These are phyloP conservation scores for Bryoglossum gracile DNA, from an alignment of 495 filamentous ascomycete genomes.

Conservation along the genomic window DNA sequence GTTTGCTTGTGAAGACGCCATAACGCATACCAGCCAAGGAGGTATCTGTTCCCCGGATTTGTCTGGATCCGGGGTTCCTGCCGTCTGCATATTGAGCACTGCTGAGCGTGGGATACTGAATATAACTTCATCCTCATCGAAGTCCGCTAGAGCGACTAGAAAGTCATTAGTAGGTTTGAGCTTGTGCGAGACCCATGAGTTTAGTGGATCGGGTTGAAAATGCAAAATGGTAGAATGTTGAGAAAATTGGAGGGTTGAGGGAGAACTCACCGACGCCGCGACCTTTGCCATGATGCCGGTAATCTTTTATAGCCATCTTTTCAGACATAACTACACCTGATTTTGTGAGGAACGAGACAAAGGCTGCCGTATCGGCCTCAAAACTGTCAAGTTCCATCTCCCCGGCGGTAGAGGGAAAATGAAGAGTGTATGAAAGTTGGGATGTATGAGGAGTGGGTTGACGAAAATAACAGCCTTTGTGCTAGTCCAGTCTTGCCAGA, in stretches of 20 bases:
- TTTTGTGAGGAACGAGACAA: conserved; percentile 47
- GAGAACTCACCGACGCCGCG: conserved; percentile 52
- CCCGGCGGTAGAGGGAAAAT: not conserved
- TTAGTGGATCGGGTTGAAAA: not conserved
- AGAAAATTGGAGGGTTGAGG: too few species aligned
- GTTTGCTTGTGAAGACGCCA: not conserved
- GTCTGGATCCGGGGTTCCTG: not conserved
- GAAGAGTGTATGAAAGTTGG: conserved; percentile 9
- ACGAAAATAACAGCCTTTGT: too few species aligned
- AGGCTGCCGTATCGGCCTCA: conserved; percentile 39
- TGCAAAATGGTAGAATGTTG: too few species aligned
- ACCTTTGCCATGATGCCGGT: conserved; percentile 44
- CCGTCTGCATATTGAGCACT: conserved; percentile 37
- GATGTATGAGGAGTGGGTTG: too few species aligned
- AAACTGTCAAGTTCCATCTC: conserved; percentile 36
- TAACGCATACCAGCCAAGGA: conserved; percentile 21
- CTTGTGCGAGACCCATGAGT: too few species aligned
- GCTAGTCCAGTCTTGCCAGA: too few species aligned
- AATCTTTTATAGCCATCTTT: conserved; percentile 49
- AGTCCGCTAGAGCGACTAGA: conserved; percentile 49
- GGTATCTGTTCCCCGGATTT: conserved; percentile 9
- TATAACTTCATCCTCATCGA: conserved; percentile 55
- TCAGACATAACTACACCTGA: conserved; percentile 45
- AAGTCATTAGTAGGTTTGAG: conserved; percentile 27
- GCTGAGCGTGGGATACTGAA: conserved; percentile 54